Conservation (phyloP, 208 protist species). For the Trypanosoma scelopori region DNA sequence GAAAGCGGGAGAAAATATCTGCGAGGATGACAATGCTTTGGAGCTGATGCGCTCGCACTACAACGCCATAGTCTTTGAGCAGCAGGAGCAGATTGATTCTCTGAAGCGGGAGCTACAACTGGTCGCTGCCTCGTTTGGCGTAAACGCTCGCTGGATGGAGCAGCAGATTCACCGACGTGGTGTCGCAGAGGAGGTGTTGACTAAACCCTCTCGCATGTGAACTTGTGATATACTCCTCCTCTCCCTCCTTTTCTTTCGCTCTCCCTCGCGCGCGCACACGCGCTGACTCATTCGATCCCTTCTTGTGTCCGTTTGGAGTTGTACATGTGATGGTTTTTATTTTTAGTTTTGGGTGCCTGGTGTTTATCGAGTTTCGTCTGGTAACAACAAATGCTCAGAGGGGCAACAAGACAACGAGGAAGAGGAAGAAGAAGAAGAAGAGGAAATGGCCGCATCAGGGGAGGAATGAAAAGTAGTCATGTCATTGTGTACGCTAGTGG, state of each 20-base stretch:
- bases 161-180: neutral
- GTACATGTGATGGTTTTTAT: no score
- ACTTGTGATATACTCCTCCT: neutral
- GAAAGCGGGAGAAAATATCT: neutral
- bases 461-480: neutral
- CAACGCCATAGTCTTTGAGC: constrained; percentile 2
- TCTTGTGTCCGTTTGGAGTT: no score
- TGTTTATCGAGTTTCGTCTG: no score
- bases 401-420: no score
- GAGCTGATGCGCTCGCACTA: neutral
- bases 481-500: constrained; percentile 20
- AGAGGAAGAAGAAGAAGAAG: no score
- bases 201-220: neutral
- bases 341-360: no score
- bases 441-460: no score
- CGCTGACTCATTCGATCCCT: no score
- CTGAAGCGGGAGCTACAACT: constrained; percentile 3
- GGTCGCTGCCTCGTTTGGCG: constrained; percentile 10
- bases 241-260: no score
- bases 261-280: no score
- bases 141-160: constrained; percentile 10
- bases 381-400: no score
- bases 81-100: constrained; percentile 22
- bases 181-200: neutral
- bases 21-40: neutral